Percentiles rank a stretch among this genome's conserved stretches.
These are phyloP conservation scores for Avena insularis DNA, from an alignment of 176 grass and related monocot genomes.

Conservation along the genomic window DNA sequence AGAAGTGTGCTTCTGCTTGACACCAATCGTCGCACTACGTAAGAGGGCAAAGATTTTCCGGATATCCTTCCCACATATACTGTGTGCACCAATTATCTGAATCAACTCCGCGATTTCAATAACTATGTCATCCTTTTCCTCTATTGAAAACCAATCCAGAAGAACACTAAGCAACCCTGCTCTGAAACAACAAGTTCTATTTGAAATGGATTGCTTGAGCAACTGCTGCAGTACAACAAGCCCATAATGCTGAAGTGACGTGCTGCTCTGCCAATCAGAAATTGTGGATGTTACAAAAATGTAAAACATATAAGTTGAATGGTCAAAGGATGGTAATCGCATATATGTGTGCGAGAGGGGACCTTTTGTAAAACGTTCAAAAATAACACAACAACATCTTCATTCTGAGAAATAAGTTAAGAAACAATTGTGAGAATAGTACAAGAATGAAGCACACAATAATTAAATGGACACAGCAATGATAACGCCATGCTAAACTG, in stretches of 20 bases:
- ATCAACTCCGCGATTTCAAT: constrained; percentile 65
- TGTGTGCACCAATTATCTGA: constrained; percentile 80
- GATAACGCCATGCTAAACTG: constrained; percentile 15
- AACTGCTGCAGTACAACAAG: constrained; percentile 68
- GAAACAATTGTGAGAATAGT: constrained; percentile 38
- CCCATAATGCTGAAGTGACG: constrained; percentile 66
- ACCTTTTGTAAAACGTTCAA: constrained; percentile 79
- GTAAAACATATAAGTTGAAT: constrained; percentile 17
- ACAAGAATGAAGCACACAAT: not conserved
- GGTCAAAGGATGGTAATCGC: constrained; percentile 19
- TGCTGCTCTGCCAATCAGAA: constrained; percentile 72
- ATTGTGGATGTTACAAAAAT: constrained; percentile 39
- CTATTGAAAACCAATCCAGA: constrained; percentile 75
- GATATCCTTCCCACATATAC: constrained; percentile 80
- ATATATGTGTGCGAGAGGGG: not conserved
- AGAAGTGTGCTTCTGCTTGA: constrained; percentile 56
- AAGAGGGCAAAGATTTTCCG: constrained; percentile 78
- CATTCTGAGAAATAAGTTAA: constrained; percentile 64
- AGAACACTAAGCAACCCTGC: constrained; percentile 74
- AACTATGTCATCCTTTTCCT: constrained; percentile 61
- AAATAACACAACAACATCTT: constrained; percentile 75
- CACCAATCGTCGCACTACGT: constrained; percentile 54
- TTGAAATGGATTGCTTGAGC: constrained; percentile 74
- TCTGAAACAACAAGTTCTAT: constrained; percentile 79
- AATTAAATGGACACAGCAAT: constrained; percentile 30